Base-by-base conservation (phyloP, 2,329 filamentous ascomycete species). In the Colletotrichum melonis region DNA sequence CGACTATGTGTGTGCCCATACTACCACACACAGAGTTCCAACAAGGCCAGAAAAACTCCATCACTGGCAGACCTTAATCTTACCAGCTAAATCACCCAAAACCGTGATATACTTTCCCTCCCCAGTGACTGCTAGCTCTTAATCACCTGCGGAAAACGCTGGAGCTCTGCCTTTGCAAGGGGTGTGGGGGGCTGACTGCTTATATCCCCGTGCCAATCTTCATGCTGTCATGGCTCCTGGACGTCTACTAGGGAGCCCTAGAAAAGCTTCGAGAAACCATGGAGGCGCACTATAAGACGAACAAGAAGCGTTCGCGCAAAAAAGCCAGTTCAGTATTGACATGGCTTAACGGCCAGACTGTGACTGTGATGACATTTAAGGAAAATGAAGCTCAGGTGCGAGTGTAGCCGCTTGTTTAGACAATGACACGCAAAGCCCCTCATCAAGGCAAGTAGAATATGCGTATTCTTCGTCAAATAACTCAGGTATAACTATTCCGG, bases 151-250 rank as follows among this genome's bases (percentile, higher is more conserved):
- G 6, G 11, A 63, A 11, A 63, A 54, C 46, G 70, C 67, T 59
- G 59, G 22, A 65, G 70, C 67, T 73, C 49, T 70, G 59, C 70
- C 42, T 26, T 64, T 49, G 67, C 66, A 70, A 42, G 14, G 70
- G 38, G 55, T 49, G 32, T 5, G 32, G 4, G 11, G 11, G 32
- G 32, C 11, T 59, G 46, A 28, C 62, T n/a, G 28, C 46, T 16
- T 32, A 5, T 22, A 49, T 22, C 59, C 56, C 26, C 8, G 14
- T 22, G 26, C 30, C 11, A n/a, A 35, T 54, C 42, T 30, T 30
- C 46, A 56, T 52, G 58, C 52, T 54, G 9, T 24, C 30, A 32
- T 42, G 26, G 26, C 52, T 55, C 55, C 22, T 57, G 38, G 54
- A 46, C n/a, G 59, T 70, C 52, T 67, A 42, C 16, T 42, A 42